Base-by-base conservation (phyloP, 2,329 filamentous ascomycete species). In the Ophiostoma sp. region DNA sequence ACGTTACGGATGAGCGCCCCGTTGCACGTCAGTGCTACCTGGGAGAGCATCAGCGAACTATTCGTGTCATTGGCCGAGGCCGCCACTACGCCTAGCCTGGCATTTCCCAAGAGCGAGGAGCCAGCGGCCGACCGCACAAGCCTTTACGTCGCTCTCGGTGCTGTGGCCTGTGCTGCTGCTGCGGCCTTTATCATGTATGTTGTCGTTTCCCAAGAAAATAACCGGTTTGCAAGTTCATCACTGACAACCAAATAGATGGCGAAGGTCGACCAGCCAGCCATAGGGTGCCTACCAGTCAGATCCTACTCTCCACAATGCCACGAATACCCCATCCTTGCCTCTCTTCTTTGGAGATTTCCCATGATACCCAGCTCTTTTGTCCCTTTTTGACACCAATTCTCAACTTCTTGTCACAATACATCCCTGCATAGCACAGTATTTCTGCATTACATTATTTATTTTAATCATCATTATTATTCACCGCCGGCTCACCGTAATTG, bases 11-110 rank as follows among this genome's bases (percentile, higher is more conserved):
- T 98, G 93, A 91, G 92, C 72, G 91, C 95, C 2, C 96, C 96
- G 6, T 85, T 98, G 55, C 97, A 99, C 83, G 96, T 98, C 71
- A 97, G 94, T 79, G 94, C 96, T 39, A 96, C 92, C 7, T 99
- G 96, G 96, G 91, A 89, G 78, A 97, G 93, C 78, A 97, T 98
- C 77, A 92, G 92, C 76, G 96, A 99, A 82, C 88, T 98, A 48
- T 99, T 98, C 82, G 94, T 98, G 31, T 91, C 89, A 48, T 88
- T 98, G 72, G 96, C 96, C 7, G 96, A 98, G 82, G 92, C 93
- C 55, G 95, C 95, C 6, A 96, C 95, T 61, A 94, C 94, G 79
- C 96, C 96, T 0, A 94, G 91, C 77, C 92, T 90, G 0, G 95
- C 92, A 0, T 97, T 97, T 78, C 95, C 96, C 0, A 96, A 95